Evolutionary conservation across 2,329 filamentous ascomycete genomes (phyloP).

Genomic region (Aspergillus brasiliensis): DNA sequence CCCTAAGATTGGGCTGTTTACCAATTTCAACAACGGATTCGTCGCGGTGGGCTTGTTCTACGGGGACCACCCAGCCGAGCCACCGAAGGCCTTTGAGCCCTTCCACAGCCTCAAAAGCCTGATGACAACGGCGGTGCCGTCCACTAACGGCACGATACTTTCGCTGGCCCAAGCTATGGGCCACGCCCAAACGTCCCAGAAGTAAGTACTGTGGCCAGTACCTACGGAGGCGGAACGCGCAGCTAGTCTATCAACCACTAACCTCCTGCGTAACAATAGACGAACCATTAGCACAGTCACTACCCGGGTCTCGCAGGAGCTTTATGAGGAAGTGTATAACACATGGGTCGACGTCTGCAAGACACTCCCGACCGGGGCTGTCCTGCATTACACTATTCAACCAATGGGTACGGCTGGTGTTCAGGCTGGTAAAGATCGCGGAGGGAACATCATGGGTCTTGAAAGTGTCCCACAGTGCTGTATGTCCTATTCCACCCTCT

Average conservation of each 20-base stretch:
- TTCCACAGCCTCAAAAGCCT: neutral
- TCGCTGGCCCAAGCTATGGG: neutral
- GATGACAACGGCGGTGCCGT: neutral
- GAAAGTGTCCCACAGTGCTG: neutral
- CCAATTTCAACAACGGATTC: slow-evolving; percentile 15
- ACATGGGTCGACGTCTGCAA: neutral
- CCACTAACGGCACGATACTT: neutral
- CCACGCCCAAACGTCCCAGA: neutral
- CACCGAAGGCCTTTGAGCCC: neutral
- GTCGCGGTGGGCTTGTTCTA: slow-evolving; percentile 13
- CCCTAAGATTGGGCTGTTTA: slow-evolving; percentile 11
- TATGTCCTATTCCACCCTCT: neutral
- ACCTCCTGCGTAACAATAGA: slow-evolving; percentile 2
- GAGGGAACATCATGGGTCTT: slow-evolving; percentile 11
- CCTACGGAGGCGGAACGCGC: neutral
- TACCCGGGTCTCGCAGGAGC: slow-evolving; percentile 7
- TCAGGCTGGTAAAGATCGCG: slow-evolving; percentile 8
- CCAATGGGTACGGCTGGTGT: slow-evolving; percentile 11
- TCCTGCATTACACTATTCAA: slow-evolving; percentile 5
- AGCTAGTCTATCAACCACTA: neutral
- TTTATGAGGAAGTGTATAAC: slow-evolving; percentile 10
- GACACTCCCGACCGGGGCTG: neutral
- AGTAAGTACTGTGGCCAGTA: neutral
- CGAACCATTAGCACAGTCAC: slow-evolving; percentile 5
- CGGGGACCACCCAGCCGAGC: slow-evolving; percentile 3